Conservation (phyloP, 2,329 filamentous ascomycete genomes). For the Chrysoporthe puriensis region DNA sequence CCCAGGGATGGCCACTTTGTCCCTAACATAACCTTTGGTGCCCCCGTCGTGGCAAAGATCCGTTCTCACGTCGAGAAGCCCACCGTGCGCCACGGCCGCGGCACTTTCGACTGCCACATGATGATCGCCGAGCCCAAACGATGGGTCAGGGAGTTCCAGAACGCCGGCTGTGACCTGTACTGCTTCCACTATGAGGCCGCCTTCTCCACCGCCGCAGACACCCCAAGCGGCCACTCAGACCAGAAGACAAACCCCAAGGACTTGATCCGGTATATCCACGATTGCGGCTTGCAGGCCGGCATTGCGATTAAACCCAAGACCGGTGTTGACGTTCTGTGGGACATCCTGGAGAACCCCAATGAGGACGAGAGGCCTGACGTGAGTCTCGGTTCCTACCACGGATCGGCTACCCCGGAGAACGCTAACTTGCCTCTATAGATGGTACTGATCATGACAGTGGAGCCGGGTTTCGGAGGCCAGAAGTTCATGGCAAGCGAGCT, state of each 20-base stretch:
- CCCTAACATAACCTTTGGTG: conserved; percentile 96
- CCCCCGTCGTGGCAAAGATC: conserved; percentile 94
- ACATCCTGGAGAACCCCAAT: conserved; percentile 76
- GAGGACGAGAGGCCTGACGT: conserved; percentile 86
- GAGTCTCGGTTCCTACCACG: conserved; percentile 44
- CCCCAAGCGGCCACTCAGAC: conserved; percentile 70
- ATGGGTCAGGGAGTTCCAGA: conserved; percentile 95
- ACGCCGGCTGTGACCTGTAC: conserved; percentile 96
- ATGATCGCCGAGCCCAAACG: conserved; percentile 99
- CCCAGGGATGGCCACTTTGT: conserved; percentile 96
- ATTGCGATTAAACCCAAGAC: conserved; percentile 96
- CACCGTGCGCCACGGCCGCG: conserved; percentile 69
- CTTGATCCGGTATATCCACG: conserved; percentile 89
- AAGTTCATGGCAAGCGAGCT: conserved; percentile 98
- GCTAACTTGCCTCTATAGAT: conserved; percentile 62
- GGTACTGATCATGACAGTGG: conserved; percentile 97
- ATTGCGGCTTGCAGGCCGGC: conserved; percentile 83
- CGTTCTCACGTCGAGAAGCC: conserved; percentile 82
- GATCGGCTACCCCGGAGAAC: not conserved
- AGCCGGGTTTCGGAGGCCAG: conserved; percentile 96
- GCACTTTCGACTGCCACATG: conserved; percentile 99
- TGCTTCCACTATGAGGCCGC: conserved; percentile 99
- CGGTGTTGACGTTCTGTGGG: conserved; percentile 87
- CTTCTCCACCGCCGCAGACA: conserved; percentile 82
- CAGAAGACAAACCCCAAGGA: conserved; percentile 80